Evolutionary conservation across 2,329 filamentous ascomycete species (phyloP).

Genomic region (Tolypocladium pustulatum): DNA sequence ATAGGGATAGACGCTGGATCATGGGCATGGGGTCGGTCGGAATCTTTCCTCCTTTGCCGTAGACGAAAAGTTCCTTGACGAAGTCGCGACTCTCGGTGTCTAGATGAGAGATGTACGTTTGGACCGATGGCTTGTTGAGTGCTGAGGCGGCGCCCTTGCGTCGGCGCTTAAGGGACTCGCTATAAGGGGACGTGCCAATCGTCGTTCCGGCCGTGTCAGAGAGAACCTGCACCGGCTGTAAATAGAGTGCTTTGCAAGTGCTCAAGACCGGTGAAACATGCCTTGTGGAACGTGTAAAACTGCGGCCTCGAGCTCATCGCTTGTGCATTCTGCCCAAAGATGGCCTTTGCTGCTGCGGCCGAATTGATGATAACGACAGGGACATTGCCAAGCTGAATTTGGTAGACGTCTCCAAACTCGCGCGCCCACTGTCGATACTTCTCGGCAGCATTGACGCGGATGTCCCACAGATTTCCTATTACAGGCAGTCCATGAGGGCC

Average conservation of each 20-base stretch:
- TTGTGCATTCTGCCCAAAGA: slow-evolving; percentile 43
- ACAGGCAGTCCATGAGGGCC: slow-evolving; percentile 41
- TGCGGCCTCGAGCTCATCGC: slow-evolving; percentile 44
- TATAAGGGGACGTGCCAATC: slow-evolving; percentile 58
- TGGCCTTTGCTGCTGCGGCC: slow-evolving; percentile 35
- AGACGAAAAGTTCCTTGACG: slow-evolving; percentile 46
- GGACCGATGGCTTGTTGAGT: slow-evolving; percentile 53
- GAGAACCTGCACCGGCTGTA: slow-evolving; percentile 32
- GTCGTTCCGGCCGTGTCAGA: slow-evolving; percentile 57
- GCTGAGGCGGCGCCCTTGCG: slow-evolving; percentile 56
- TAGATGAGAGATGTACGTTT: slow-evolving; percentile 50
- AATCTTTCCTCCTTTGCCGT: slow-evolving; percentile 41
- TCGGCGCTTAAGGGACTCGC: slow-evolving; percentile 51
- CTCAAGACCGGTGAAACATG: slow-evolving; percentile 8
- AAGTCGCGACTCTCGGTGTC: slow-evolving; percentile 55
- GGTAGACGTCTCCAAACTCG: slow-evolving; percentile 38
- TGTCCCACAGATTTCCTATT: slow-evolving; percentile 45
- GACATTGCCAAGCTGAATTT: slow-evolving; percentile 47
- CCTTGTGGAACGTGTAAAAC: slow-evolving; percentile 51
- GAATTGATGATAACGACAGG: slow-evolving; percentile 46
- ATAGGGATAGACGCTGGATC: slow-evolving; percentile 54
- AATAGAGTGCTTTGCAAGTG: too few relatives aligned
- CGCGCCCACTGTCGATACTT: slow-evolving; percentile 45
- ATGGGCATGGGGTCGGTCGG: slow-evolving; percentile 56
- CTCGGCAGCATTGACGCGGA: slow-evolving; percentile 43